phyloP scores from a whole-genome alignment of 192 early-diverging fungal species.

The Coemansia sp. region DNA sequence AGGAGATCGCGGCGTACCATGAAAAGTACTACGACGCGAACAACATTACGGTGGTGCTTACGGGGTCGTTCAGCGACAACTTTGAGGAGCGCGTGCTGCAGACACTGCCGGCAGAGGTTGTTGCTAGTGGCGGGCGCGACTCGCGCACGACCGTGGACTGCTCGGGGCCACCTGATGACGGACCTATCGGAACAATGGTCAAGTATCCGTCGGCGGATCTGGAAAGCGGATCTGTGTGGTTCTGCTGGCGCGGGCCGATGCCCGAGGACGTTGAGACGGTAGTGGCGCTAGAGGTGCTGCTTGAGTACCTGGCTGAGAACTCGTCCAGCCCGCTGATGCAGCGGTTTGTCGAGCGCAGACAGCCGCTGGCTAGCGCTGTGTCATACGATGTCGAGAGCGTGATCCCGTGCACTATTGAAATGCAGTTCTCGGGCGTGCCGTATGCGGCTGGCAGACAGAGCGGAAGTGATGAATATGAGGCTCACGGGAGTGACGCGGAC shows the following conservation, averaged over 20 bases:
- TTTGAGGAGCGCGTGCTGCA: slow-evolving; percentile 43
- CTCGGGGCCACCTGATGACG: slow-evolving; percentile 11
- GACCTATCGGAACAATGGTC: slow-evolving; percentile 5
- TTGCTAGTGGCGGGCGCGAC: slow-evolving; percentile 20
- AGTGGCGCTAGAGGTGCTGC: slow-evolving; percentile 66
- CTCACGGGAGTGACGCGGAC: slow-evolving; percentile 20
- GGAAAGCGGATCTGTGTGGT: slow-evolving; percentile 61
- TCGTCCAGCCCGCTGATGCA: slow-evolving; percentile 70
- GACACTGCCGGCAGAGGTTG: slow-evolving; percentile 24
- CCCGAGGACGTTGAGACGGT: slow-evolving; percentile 59
- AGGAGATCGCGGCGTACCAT: slow-evolving; percentile 77
- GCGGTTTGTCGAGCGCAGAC: slow-evolving; percentile 70
- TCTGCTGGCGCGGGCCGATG: slow-evolving; percentile 73
- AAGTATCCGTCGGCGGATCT: slow-evolving; percentile 63
- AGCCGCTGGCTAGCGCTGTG: slow-evolving; percentile 62
- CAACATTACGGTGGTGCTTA: slow-evolving; percentile 67
- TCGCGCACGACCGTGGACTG: slow-evolving; percentile 31
- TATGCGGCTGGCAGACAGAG: neutral
- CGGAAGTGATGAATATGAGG: slow-evolving; percentile 17
- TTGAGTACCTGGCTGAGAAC: slow-evolving; percentile 68
- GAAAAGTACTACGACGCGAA: slow-evolving; percentile 66
- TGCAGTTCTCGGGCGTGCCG: slow-evolving; percentile 67
- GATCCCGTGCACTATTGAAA: slow-evolving; percentile 55
- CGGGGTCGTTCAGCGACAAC: slow-evolving; percentile 49
- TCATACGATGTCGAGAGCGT: slow-evolving; percentile 56